Base-by-base conservation (phyloP, 2,329 filamentous ascomycete species). In the Colletotrichum karsti region DNA sequence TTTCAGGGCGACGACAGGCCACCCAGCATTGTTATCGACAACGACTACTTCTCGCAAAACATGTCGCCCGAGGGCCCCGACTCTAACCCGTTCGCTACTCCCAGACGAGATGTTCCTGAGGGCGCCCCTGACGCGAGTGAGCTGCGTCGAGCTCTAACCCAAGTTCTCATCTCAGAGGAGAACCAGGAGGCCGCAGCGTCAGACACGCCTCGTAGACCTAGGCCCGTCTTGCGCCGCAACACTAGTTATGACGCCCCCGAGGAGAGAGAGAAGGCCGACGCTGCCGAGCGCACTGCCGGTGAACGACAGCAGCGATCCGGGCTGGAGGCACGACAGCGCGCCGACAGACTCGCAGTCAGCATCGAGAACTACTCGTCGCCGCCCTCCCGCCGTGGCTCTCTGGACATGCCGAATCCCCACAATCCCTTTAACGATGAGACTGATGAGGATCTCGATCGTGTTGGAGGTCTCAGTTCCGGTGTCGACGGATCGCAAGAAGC, bases 161-260 rank as follows among this genome's bases (percentile, higher is more conserved):
- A 77, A 70, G 76, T 82, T 35, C 71, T 82, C 5, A 77, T 80
- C 3, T 75, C 76, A 7, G 78, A 79, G 60, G 28, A 79, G 60
- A 30, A n/a, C 12, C 54, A 61, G 28, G 62, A 37, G 13, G 46
- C 73, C 30, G 55, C 46, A 28, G 50, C 58, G 54, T 10, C 69
- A 59, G 59, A 63, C 10, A 42, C 37, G 35, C 53, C 26, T 66
- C 74, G 44, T 71, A 72, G 48, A 8, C 79, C 79, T 10, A 76
- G 79, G 44, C 81, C 81, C 24, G 81, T 77, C 10, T 72, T 82
- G n/a, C 76, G 80, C 69, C 79, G 81, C 42, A 82, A 82, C 70
- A 82, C 81, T 44, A 82, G 81, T 70, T 82, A 82, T 62, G 78
- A 82, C 63, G 80, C 73, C 12, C 80, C 80, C 1, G 75, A 77